Evolutionary conservation across 2,329 filamentous ascomycete genomes (phyloP).

Genomic region (Neonectria faginata): DNA sequence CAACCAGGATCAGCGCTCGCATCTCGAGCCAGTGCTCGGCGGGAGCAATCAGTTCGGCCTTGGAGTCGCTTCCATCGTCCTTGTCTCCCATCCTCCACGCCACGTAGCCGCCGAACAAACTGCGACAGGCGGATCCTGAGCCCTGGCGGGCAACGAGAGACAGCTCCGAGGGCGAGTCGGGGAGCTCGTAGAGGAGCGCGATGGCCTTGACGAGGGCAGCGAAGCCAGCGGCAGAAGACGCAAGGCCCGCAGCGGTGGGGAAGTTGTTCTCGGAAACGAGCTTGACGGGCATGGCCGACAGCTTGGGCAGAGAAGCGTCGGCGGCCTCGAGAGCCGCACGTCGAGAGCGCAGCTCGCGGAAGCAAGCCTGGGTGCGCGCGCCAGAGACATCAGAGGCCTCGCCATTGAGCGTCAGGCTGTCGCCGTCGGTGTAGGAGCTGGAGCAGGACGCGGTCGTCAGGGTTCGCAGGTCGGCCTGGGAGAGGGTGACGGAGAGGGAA

Average conservation of each 20-base stretch:
- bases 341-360: conserved; percentile 84
- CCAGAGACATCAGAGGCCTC: conserved; percentile 85
- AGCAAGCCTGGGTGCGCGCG: conserved; percentile 92
- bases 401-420: conserved; percentile 88
- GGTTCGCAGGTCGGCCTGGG: conserved; percentile 91
- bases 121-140: conserved; percentile 93
- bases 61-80: conserved; percentile 85
- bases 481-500: conserved; percentile 95
- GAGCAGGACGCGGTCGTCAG: conserved; percentile 96
- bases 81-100: conserved; percentile 87
- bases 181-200: conserved; percentile 89
- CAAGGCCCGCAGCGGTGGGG: conserved; percentile 93
- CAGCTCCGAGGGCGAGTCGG: conserved; percentile 83
- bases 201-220: conserved; percentile 84
- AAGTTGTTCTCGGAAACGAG: conserved; percentile 99
- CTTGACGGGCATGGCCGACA: conserved; percentile 80
- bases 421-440: conserved; percentile 70
- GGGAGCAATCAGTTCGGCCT: conserved; percentile 88
- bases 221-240: conserved; percentile 77
- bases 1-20: conserved; percentile 91
- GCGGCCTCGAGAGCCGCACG: conserved; percentile 79
- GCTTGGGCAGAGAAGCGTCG: conserved; percentile 81
- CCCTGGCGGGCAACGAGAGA: conserved; percentile 92
- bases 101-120: conserved; percentile 94
- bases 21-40: conserved; percentile 95